These are phyloP conservation scores for Raphidocelis subcapitata DNA, from an alignment of 139 green algal genomes.

Conservation along the genomic window DNA sequence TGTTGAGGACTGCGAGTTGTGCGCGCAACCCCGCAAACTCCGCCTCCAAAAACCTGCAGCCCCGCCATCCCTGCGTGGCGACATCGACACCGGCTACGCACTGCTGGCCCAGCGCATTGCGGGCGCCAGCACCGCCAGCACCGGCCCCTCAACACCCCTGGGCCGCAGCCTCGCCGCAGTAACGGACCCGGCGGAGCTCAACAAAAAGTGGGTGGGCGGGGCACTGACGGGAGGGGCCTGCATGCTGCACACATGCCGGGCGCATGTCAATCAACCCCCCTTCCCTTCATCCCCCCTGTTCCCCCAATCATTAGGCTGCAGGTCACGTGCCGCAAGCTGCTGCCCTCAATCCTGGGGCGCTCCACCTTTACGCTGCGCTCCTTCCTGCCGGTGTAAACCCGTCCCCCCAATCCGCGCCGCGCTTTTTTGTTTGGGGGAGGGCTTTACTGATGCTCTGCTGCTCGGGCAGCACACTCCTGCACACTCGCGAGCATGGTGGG, in stretches of 20 bases:
- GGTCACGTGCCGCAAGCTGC: slow-evolving; percentile 25
- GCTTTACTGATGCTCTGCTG: too few species aligned
- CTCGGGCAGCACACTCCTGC: too few species aligned
- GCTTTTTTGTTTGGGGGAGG: too few species aligned
- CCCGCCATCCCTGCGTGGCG: slow-evolving; percentile 1
- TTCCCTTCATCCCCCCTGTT: neutral
- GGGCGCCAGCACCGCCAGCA: neutral
- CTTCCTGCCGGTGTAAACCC: slow-evolving; percentile 1
- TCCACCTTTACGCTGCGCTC: slow-evolving; percentile 17
- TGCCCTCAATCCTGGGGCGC: slow-evolving; percentile 13
- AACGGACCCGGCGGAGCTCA: slow-evolving; percentile 24
- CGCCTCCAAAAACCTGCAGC: too few species aligned
- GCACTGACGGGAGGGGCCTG: neutral
- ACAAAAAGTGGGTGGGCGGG: slow-evolving; percentile 10
- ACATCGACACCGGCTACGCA: slow-evolving; percentile 12
- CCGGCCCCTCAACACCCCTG: slow-evolving; percentile 23
- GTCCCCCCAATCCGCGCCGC: too few species aligned
- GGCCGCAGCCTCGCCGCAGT: slow-evolving; percentile 16
- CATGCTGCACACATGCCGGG: too few species aligned
- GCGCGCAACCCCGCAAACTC: too few species aligned
- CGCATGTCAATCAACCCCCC: too few species aligned
- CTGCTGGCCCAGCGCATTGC: slow-evolving; percentile 21
- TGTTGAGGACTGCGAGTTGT: too few species aligned
- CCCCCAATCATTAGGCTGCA: slow-evolving; percentile 10
- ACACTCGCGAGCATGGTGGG: too few species aligned